phyloP scores from a whole-genome alignment of 129 eudicot species.

The carrot (Daucus carota) region DNA sequence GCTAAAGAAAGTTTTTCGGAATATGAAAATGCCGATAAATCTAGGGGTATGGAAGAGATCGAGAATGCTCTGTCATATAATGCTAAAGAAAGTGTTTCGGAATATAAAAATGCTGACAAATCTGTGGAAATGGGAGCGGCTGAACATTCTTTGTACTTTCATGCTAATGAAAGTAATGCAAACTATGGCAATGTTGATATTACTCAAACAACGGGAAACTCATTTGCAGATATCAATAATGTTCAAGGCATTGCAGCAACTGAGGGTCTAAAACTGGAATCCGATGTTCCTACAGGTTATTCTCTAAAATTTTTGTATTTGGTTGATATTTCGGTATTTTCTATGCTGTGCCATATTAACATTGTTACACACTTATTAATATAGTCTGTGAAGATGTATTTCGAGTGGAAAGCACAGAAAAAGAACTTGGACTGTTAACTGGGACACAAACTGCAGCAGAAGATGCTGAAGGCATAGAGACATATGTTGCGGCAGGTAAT shows the following conservation, averaged over 20 bases:
- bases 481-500: constrained; percentile 3
- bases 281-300: constrained; percentile 35
- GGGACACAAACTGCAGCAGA: neutral
- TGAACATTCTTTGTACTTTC: constrained; percentile 46
- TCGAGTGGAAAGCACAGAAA: constrained; percentile 25
- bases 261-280: constrained; percentile 27
- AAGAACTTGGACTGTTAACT: constrained; percentile 36
- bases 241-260: constrained; percentile 25
- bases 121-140: constrained; percentile 39
- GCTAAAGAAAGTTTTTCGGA: neutral
- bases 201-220: constrained; percentile 19
- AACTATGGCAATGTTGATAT: constrained; percentile 14
- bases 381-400: constrained; percentile 32
- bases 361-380: neutral
- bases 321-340: neutral
- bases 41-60: constrained; percentile 38
- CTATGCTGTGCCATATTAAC: neutral
- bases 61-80: constrained; percentile 46
- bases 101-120: constrained; percentile 5
- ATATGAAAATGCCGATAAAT: neutral
- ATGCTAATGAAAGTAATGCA: constrained; percentile 30
- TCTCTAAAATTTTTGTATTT: neutral
- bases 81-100: constrained; percentile 29
- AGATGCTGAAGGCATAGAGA: neutral
- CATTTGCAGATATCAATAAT: constrained; percentile 15